Percentiles rank a stretch among this genome's conserved stretches.
Conservation (phyloP, 2,329 filamentous ascomycete species). For the Monosporascus sp. region DNA sequence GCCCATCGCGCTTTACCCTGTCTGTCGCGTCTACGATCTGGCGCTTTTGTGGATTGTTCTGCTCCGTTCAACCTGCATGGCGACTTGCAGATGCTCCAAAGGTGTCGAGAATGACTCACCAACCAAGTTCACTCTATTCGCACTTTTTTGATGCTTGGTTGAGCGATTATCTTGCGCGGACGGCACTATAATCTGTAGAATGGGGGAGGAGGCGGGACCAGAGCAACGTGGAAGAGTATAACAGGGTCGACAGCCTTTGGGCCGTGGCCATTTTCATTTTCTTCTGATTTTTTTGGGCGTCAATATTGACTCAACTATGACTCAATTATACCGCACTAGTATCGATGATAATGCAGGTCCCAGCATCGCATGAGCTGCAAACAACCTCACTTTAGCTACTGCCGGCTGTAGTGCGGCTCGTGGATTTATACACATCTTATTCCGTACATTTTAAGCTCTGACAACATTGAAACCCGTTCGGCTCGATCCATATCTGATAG, state of each 20-base stretch:
- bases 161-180: conserved; percentile 11
- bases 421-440: conserved; percentile 8
- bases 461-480: neutral
- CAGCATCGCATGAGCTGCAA: conserved; percentile 27
- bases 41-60: conserved; percentile 14
- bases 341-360: conserved; percentile 17
- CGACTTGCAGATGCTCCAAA: conserved; percentile 22
- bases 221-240: conserved; percentile 22
- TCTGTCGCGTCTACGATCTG: conserved; percentile 24
- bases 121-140: conserved; percentile 22
- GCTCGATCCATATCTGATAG: neutral
- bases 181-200: conserved; percentile 8
- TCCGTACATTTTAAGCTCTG: conserved; percentile 6
- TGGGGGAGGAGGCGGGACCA: conserved; percentile 11
- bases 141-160: conserved; percentile 21
- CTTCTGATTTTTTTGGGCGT: conserved; percentile 17
- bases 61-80: conserved; percentile 20
- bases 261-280: conserved; percentile 18
- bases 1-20: conserved; percentile 23
- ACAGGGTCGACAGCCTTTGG: conserved; percentile 22
- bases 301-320: conserved; percentile 17
- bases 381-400: conserved; percentile 26
- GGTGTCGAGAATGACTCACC: conserved; percentile 23
- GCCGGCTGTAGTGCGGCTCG: conserved; percentile 14
- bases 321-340: conserved; percentile 12